Evolutionary conservation across 2,329 filamentous ascomycete species (phyloP), one percentile per base, ranked within the genome.

Genomic region (Fusarium poae): DNA sequence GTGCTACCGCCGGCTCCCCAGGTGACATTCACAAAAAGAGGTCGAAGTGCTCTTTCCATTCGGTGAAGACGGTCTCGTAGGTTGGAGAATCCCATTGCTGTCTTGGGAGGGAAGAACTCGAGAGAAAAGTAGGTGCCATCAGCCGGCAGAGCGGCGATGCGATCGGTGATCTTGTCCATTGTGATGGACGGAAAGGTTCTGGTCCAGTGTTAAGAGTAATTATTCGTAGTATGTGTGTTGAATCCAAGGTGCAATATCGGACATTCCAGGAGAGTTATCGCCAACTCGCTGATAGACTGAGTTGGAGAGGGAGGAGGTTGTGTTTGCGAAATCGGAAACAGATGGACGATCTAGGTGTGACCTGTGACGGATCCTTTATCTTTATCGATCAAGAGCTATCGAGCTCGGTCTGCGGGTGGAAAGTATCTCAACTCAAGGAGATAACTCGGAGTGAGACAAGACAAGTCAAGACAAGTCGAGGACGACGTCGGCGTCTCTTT

Each of bases 61-160:
- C 96, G 93, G 79, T 97, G 92, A 62, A 99, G 89, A 77, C 96
- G 94, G 70, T 92, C 92, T 77, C 95, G 92, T 57, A 99, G 89
- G 79, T 99, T 99, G 67, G 93, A 91, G 75, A 96, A 97, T 70
- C 96, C 96, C 90, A 97, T 97, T 65, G 91, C 86, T 46, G 96
- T 99, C 84, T 98, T 99, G 68, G 96, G 96, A 72, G 96, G 96
- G 83, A 99, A 99, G 88, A 99, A 99, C 83, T 99, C 96, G 81
- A 98, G 91, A 48, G 96, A 98, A 82, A 97, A 97, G 84, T 96
- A 98, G 78, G 88, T 89, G 70, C 88, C 88, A 80, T 92, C 89
- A 69, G 91, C 87, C 79, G 93, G 92, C 82, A 99, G 83, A 65
- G 93, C 92, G 81, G 92, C 92, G 77, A 98, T 95, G 85, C 97